Evolutionary conservation across 139 green algal species (phyloP), one percentile per base, ranked within the genome.

Genomic region (Klebsormidium nitens): DNA sequence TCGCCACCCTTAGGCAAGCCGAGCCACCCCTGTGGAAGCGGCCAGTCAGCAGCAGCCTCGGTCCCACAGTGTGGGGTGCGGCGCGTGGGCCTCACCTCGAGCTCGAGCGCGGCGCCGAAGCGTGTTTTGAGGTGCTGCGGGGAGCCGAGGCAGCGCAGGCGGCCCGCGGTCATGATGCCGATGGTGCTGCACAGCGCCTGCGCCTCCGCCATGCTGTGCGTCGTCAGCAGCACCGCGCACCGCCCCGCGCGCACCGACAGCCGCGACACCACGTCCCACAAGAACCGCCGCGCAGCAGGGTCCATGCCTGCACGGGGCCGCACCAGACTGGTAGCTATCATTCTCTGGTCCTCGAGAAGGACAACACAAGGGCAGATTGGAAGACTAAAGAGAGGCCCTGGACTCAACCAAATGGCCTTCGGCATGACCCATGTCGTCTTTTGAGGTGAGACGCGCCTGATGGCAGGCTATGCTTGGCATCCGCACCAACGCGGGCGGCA

Each of bases 101-200:
- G n/a, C n/a, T n/a, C n/a, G n/a, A n/a, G n/a, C 32, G 58, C 69
- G 47, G 59, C 42, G 3, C 85, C 87, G 63, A 93, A 93, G 36
- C 81, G 72, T 56, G 50, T 81, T 69, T 95, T 94, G 32, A 96
- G 83, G 66, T 89, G 85, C 71, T 91, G 86, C n/a, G 82, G 68
- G 5, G 81, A 85, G 26, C 89, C 90, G 32, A 93, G 64, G 69
- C 84, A 92, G 52, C 83, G 74, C 74, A 91, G n/a, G n/a, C n/a
- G n/a, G n/a, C n/a, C n/a, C n/a, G n/a, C n/a, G n/a, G n/a, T n/a
- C 85, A 96, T 89, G 81, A 96, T 95, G 82, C 74, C 84, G 32
- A 96, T 82, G 19, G 87, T 72, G 28, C 68, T 73, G 72, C 88
- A 92, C 68, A 96, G 85, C 29, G 85, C 88, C 71, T 96, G 89